Evolutionary conservation across 2,329 filamentous ascomycete genomes (phyloP).

Genomic region (Cercospora sesami): DNA sequence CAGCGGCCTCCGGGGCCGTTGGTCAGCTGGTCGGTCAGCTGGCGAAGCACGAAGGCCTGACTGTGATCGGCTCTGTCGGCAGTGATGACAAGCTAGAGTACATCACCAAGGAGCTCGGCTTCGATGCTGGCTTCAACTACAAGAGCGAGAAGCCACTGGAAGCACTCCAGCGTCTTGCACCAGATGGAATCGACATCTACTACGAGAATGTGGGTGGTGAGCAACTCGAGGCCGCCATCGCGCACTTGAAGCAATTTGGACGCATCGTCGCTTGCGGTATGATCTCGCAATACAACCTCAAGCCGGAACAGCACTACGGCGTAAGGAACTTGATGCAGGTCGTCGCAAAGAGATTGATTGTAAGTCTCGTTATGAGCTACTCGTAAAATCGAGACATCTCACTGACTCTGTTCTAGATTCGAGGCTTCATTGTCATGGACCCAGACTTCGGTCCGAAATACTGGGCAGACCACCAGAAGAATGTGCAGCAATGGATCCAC

Average conservation of each 20-base stretch:
- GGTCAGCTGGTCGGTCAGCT: slow-evolving; percentile 81
- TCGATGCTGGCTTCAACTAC: slow-evolving; percentile 82
- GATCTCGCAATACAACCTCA: slow-evolving; percentile 75
- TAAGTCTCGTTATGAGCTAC: not conserved
- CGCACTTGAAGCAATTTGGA: slow-evolving; percentile 63
- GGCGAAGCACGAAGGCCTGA: slow-evolving; percentile 76
- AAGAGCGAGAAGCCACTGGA: slow-evolving; percentile 73
- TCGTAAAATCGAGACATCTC: not conserved
- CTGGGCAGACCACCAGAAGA: slow-evolving; percentile 70
- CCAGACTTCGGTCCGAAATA: slow-evolving; percentile 67
- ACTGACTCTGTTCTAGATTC: slow-evolving; percentile 46
- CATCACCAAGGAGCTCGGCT: slow-evolving; percentile 67
- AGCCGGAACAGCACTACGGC: slow-evolving; percentile 59
- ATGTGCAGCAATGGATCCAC: slow-evolving; percentile 71
- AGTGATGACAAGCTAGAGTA: slow-evolving; percentile 77
- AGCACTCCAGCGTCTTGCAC: slow-evolving; percentile 69
- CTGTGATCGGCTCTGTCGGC: slow-evolving; percentile 77
- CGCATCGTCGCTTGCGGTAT: slow-evolving; percentile 65
- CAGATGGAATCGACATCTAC: slow-evolving; percentile 78
- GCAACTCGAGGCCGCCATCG: slow-evolving; percentile 67
- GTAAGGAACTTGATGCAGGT: slow-evolving; percentile 66
- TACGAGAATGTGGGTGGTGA: slow-evolving; percentile 75
- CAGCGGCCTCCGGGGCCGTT: slow-evolving; percentile 76
- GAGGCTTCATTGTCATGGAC: slow-evolving; percentile 72
- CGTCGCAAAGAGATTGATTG: slow-evolving; percentile 64